Evolutionary conservation across 495 filamentous ascomycete species (phyloP), one percentile per base, ranked within the genome.

Genomic region (Parachaetomium inaequale): DNA sequence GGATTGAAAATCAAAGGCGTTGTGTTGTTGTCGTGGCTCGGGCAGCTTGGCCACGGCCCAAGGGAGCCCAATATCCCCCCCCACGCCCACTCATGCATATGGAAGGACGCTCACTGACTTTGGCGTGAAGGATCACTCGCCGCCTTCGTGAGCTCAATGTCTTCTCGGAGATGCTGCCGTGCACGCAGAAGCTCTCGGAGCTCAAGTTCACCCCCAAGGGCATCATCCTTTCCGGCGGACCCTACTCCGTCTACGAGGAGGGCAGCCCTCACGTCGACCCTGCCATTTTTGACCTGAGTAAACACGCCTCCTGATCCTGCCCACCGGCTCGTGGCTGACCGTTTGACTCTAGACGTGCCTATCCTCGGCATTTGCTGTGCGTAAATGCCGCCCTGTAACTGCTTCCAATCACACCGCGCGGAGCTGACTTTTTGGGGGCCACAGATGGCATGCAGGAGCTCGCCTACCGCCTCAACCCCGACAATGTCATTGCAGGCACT

Each of bases 111-210:
- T 2, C 28, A 50, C 63, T 60, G 52, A 65, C 58, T 29, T 21
- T 34, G 57, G 11, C 23, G 21, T 32, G 38, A 65, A 65, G 63
- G 40, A 65, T 65, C 53, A 65, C 63, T 42, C 63, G 63, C 46
- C 63, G 63, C 31, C 63, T 65, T 7, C 63, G 63, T 26, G 63
- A 65, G 53, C 63, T 96, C 76, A 88, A 90, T 79, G 83, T 98
- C 72, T 96, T 89, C 80, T 85, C 84, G 43, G 93, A 98, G 78
- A 89, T 97, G 87, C 84, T 96, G 49, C 93, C 92, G 31, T 97
- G 93, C 79, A 97, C 91, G 58, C 85, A 87, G 59, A 95, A 93
- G 79, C 70, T 97, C 14, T 74, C 83, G 7, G 90, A 95, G 51
- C 82, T 98, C 14, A 65, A 78, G 26, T 97, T 82, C 81, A 90